A percentile compares a stretch with the other conserved stretches of the same genome.
Conservation (phyloP, 1,139 yeast genomes). For the Suhomyces ambrosiae region DNA sequence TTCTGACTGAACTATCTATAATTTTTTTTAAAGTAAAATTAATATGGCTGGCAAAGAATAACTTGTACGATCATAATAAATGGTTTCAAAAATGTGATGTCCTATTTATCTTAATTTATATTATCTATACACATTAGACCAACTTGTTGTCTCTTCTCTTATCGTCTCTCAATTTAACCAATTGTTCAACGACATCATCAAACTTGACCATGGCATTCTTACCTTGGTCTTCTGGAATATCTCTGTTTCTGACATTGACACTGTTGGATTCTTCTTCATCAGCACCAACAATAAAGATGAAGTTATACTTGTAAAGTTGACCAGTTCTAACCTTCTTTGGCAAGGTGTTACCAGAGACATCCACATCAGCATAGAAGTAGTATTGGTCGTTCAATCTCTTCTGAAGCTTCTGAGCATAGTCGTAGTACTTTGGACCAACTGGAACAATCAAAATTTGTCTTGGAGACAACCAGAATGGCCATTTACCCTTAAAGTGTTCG, state of each 20-base stretch:
- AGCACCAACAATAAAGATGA: constrained; percentile 94
- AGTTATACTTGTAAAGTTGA: constrained; percentile 88
- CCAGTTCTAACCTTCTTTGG: constrained; percentile 97
- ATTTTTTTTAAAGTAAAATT: too few species aligned
- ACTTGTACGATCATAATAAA: too few species aligned
- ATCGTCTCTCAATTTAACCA: constrained; percentile 61
- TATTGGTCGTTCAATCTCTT: constrained; percentile 60
- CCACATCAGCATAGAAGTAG: constrained; percentile 90
- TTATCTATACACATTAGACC: constrained; percentile 21
- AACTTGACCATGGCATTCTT: constrained; percentile 81
- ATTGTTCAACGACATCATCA: constrained; percentile 68
- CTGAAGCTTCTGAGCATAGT: constrained; percentile 80
- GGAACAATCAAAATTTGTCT: constrained; percentile 95
- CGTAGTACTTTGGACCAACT: constrained; percentile 89
- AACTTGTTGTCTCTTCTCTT: constrained; percentile 71
- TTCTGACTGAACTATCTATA: too few species aligned
- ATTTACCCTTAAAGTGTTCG: constrained; percentile 95
- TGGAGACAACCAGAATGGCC: constrained; percentile 99
- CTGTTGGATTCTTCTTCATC: constrained; percentile 77
- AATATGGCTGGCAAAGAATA: not conserved
- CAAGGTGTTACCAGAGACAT: constrained; percentile 88
- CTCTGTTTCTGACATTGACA: constrained; percentile 93
- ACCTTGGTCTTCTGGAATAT: constrained; percentile 77
- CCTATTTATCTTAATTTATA: too few species aligned
- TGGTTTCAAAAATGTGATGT: too few species aligned